phyloP scores from a whole-genome alignment of 331 rosid genomes.

The Stylosanthes scabra region DNA sequence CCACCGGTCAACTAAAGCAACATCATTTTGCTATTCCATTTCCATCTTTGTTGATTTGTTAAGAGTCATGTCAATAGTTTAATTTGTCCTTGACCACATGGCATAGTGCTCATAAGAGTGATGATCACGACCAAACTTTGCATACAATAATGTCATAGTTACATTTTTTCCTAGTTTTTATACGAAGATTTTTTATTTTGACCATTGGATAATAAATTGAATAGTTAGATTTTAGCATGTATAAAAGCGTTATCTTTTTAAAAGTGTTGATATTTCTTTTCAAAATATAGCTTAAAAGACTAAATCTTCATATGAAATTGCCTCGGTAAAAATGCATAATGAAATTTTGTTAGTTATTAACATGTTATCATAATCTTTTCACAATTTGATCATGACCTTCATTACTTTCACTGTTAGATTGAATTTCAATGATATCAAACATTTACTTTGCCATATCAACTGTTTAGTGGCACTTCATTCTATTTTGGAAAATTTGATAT shows the following conservation, averaged over 20 bases:
- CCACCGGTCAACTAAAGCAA: background rate
- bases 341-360: background rate
- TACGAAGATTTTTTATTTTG: no score
- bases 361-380: background rate
- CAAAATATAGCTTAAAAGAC: no score
- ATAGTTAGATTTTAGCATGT: no score
- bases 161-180: background rate
- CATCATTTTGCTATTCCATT: background rate
- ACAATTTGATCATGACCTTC: background rate
- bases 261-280: no score
- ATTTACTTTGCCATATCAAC: background rate
- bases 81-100: background rate
- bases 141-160: background rate
- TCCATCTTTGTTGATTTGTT: constrained; percentile 1
- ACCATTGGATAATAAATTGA: background rate
- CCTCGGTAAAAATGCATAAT: no score
- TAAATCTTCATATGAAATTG: no score
- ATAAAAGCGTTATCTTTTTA: no score
- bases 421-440: background rate
- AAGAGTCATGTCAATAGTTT: background rate
- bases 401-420: background rate
- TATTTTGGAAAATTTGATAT: no score
- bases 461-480: background rate
- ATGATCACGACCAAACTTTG: background rate
- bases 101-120: background rate